These are phyloP conservation scores for Trichosporon faecale DNA, from an alignment of 1,284 basidiomycete genomes.

Conservation along the genomic window DNA sequence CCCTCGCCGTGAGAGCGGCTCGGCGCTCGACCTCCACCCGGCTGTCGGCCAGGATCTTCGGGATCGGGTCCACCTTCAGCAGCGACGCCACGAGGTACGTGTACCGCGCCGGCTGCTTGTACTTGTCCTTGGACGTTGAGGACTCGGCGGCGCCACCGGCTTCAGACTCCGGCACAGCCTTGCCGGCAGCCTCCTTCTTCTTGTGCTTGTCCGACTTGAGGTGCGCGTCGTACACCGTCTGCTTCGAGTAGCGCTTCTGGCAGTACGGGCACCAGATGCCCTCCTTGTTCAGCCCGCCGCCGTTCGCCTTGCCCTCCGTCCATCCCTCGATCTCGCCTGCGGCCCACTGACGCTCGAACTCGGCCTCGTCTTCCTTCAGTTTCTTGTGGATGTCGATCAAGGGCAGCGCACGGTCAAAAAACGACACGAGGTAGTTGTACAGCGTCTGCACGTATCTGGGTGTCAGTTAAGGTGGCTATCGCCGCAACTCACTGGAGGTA, in stretches of 20 bases:
- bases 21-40: conserved; percentile 94
- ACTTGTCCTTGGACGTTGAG: conserved; percentile 56
- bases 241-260: conserved; percentile 89
- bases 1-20: conserved; percentile 91
- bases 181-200: conserved; percentile 65
- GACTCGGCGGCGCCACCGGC: conserved; percentile 26
- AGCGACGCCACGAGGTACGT: conserved; percentile 70
- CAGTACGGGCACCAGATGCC: conserved; percentile 97
- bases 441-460: conserved; percentile 75
- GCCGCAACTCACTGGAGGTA: conserved; percentile 66
- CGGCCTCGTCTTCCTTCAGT: conserved; percentile 62
- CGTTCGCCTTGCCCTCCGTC: conserved; percentile 57
- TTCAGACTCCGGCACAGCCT: conserved; percentile 31
- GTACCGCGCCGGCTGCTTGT: conserved; percentile 66
- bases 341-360: conserved; percentile 80
- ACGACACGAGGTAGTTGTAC: conserved; percentile 79
- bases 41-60: conserved; percentile 72
- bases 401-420: conserved; percentile 81
- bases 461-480: not conserved
- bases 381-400: conserved; percentile 74
- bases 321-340: conserved; percentile 70
- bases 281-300: conserved; percentile 50
- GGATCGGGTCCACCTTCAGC: conserved; percentile 60
- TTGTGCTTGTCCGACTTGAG: conserved; percentile 90
- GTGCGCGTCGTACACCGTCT: conserved; percentile 97